Evolutionary conservation across 371 early-diverging fungal species (phyloP).

Genomic region (Mortierella sp.): DNA sequence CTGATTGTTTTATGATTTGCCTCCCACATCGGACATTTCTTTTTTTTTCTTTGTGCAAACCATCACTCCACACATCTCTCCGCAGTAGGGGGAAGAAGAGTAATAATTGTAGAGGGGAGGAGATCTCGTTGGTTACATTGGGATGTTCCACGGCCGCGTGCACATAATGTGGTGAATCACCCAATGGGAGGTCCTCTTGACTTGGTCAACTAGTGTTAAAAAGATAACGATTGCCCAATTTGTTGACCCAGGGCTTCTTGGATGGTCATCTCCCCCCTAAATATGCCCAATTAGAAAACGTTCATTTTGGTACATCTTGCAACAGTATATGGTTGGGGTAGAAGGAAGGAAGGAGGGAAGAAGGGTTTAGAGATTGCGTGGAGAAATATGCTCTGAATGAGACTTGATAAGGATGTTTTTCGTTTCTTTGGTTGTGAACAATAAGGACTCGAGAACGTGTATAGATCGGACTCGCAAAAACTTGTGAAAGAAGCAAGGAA

Average conservation of each 20-base stretch:
- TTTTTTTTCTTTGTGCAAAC: neutral
- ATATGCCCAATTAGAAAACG: neutral
- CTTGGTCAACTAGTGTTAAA: neutral
- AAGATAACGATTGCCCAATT: neutral
- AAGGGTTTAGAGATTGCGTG: neutral
- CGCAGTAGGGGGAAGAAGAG: neutral
- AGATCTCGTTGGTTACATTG: neutral
- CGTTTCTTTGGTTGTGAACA: neutral
- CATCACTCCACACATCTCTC: neutral
- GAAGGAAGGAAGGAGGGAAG: neutral
- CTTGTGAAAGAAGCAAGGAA: neutral
- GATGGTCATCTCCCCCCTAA: neutral
- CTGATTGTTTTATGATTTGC: neutral
- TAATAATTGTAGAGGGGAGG: neutral
- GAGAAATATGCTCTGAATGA: neutral
- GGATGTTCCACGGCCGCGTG: neutral
- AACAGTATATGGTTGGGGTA: neutral
- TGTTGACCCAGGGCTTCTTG: neutral
- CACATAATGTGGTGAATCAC: neutral
- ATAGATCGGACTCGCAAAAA: constrained; percentile 2
- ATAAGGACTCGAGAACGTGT: neutral
- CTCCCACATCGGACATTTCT: neutral
- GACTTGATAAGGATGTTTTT: constrained; percentile 2
- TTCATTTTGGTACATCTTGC: neutral
- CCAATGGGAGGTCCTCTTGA: neutral